phyloP scores from a whole-genome alignment of 495 filamentous ascomycete genomes.

The Barbatosphaeria neglecta region DNA sequence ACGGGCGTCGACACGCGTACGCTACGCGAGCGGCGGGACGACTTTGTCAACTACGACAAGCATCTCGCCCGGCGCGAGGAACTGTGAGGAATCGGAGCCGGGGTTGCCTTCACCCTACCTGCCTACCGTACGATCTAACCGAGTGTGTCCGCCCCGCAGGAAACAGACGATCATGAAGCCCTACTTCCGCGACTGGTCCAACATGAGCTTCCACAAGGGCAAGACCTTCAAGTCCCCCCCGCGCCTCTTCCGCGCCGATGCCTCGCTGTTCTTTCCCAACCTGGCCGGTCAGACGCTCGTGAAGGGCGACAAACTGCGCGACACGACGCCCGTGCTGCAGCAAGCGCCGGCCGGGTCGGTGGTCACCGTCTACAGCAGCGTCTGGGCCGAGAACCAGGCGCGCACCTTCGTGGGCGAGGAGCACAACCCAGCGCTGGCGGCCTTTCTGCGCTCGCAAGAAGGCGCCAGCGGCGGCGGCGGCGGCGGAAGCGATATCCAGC shows the following conservation, averaged over 20 bases:
- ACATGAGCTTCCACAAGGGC: conserved; percentile 68
- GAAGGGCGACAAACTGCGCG: conserved; percentile 24
- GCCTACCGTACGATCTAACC: background rate
- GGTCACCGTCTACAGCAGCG: conserved; percentile 66
- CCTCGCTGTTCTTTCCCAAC: conserved; percentile 88
- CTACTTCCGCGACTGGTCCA: conserved; percentile 89
- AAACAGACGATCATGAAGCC: conserved; percentile 55
- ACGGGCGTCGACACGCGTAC: conserved; percentile 60
- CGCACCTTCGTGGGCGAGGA: conserved; percentile 51
- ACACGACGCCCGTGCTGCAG: conserved; percentile 61
- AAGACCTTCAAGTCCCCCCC: conserved; percentile 79
- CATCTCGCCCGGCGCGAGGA: conserved; percentile 60
- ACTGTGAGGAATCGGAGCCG: no score
- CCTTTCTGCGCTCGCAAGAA: conserved; percentile 31
- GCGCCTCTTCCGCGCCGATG: conserved; percentile 59
- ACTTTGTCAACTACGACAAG: conserved; percentile 75
- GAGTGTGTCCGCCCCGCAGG: conserved; percentile 9
- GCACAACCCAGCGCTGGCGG: conserved; percentile 53
- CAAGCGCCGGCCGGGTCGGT: conserved; percentile 56
- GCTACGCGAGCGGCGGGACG: conserved; percentile 56
- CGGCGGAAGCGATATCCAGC: no score
- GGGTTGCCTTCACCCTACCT: background rate
- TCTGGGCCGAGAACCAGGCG: conserved; percentile 80
- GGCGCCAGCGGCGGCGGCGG: no score
- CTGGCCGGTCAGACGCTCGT: conserved; percentile 64